Conservation (phyloP, 1,284 basidiomycete species). For the Xerocomus cyaneibrunnescens region DNA sequence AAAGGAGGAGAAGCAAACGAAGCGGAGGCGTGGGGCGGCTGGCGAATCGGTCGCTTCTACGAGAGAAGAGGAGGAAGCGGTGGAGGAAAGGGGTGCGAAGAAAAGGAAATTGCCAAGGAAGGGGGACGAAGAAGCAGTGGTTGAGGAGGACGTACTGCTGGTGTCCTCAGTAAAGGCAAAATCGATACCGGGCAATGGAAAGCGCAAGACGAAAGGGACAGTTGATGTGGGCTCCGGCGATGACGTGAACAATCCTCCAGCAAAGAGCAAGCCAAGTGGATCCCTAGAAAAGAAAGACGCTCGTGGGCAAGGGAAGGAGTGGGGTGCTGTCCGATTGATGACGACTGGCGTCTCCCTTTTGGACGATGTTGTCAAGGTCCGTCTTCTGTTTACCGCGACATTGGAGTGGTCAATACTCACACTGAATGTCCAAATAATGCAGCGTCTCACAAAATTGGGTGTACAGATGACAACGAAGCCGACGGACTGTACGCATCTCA, state of each 20-base stretch:
- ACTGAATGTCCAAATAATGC: not conserved
- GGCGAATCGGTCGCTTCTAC: constrained; percentile 19
- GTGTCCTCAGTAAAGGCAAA: constrained; percentile 36
- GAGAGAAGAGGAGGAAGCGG: constrained; percentile 5
- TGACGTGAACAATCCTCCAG: constrained; percentile 11
- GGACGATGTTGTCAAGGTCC: constrained; percentile 56
- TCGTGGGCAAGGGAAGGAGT: constrained; percentile 9
- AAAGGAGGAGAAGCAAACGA: constrained; percentile 54
- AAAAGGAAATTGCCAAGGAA: constrained; percentile 25
- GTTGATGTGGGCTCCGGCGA: constrained; percentile 8
- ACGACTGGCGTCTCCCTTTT: constrained; percentile 57
- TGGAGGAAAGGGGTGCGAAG: constrained; percentile 19
- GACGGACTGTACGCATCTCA: constrained; percentile 72
- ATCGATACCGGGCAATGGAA: constrained; percentile 28
- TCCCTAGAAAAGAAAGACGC: constrained; percentile 10
- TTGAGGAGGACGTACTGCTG: constrained; percentile 22
- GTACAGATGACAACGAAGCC: constrained; percentile 60
- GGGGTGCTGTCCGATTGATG: constrained; percentile 45
- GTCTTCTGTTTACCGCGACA: constrained; percentile 12
- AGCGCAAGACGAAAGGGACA: constrained; percentile 25
- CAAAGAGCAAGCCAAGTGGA: constrained; percentile 10
- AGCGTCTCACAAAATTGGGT: constrained; percentile 65
- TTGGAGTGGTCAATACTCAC: not conserved
- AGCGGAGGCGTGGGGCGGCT: constrained; percentile 29
- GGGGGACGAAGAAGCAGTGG: constrained; percentile 30